phyloP scores from a whole-genome alignment of 768 basidiomycete species.

The Rhizopogon rudus region DNA sequence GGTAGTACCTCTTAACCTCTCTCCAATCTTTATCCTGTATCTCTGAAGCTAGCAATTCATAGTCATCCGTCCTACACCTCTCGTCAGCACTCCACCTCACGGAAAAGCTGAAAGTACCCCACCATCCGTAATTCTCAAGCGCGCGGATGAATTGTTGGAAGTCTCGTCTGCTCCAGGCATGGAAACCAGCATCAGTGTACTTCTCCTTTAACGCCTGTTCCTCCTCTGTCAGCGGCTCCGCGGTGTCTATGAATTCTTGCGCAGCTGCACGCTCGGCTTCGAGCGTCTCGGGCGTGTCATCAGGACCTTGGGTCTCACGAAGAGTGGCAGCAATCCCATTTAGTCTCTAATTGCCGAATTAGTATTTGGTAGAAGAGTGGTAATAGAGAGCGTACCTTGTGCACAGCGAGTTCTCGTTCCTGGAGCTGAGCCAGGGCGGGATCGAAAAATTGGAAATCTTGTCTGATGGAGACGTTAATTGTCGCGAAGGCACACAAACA shows the following conservation, averaged over 20 bases:
- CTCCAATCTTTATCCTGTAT: conserved; percentile 80
- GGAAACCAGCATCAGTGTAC: conserved; percentile 74
- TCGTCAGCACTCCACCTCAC: not conserved
- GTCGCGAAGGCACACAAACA: not conserved
- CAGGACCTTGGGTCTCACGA: conserved; percentile 62
- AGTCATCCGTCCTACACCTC: conserved; percentile 50
- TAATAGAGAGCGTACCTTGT: conserved; percentile 46
- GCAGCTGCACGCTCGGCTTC: conserved; percentile 76
- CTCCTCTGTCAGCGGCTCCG: conserved; percentile 87
- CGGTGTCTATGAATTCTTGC: conserved; percentile 89
- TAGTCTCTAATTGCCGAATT: conserved; percentile 35
- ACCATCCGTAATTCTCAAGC: conserved; percentile 81
- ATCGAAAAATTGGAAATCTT: conserved; percentile 98
- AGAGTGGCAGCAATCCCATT: conserved; percentile 63
- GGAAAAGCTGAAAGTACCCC: conserved; percentile 15
- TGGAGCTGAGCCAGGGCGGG: conserved; percentile 74
- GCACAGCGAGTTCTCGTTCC: conserved; percentile 79
- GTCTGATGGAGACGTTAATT: conserved; percentile 36
- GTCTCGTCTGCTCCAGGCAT: conserved; percentile 88
- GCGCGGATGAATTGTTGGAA: conserved; percentile 88
- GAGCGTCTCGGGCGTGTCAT: conserved; percentile 78
- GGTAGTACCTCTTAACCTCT: conserved; percentile 74
- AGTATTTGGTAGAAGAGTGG: too few relatives aligned
- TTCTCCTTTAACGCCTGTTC: conserved; percentile 80
- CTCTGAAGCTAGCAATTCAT: conserved; percentile 70